phyloP scores from a whole-genome alignment of 495 filamentous ascomycete genomes.

The Aspergillus taichungensis region DNA sequence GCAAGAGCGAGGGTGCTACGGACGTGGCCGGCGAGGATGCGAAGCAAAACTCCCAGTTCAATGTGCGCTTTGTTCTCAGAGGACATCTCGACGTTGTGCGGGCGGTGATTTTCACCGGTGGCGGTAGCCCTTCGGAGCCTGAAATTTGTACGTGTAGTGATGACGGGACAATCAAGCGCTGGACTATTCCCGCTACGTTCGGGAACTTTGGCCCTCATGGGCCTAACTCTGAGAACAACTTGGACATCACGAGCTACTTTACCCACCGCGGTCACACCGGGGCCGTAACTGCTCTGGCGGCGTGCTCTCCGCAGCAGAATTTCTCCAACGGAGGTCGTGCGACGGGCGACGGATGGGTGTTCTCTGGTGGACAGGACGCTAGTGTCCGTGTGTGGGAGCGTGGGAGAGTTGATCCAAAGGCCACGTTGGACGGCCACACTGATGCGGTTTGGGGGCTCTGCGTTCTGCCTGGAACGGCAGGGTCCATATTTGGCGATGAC shows the following conservation, averaged over 20 bases:
- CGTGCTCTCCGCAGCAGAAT: conserved; percentile 74
- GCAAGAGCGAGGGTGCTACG: conserved; percentile 44
- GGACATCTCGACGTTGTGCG: conserved; percentile 92
- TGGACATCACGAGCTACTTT: conserved; percentile 88
- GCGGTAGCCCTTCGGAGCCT: conserved; percentile 86
- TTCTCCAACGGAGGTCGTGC: conserved; percentile 82
- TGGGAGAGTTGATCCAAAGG: conserved; percentile 88
- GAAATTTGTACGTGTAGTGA: conserved; percentile 96
- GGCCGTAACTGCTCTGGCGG: conserved; percentile 77
- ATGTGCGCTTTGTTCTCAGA: conserved; percentile 82
- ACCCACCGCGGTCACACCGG: conserved; percentile 90
- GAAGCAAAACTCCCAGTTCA: conserved; percentile 65
- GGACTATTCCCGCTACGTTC: conserved; percentile 80
- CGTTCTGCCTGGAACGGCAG: conserved; percentile 78
- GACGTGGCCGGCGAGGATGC: conserved; percentile 30
- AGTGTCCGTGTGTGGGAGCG: conserved; percentile 92
- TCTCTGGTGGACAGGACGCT: conserved; percentile 91
- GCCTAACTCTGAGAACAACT: conserved; percentile 51
- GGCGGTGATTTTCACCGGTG: conserved; percentile 90
- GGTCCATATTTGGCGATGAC: conserved; percentile 64
- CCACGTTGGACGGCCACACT: conserved; percentile 86
- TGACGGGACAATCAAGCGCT: conserved; percentile 90
- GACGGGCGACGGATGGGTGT: conserved; percentile 90
- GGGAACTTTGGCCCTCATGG: conserved; percentile 48
- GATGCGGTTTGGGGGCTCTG: conserved; percentile 95